Evolutionary conservation across 192 early-diverging fungal genomes (phyloP).

Genomic region (Coemansia sp.): DNA sequence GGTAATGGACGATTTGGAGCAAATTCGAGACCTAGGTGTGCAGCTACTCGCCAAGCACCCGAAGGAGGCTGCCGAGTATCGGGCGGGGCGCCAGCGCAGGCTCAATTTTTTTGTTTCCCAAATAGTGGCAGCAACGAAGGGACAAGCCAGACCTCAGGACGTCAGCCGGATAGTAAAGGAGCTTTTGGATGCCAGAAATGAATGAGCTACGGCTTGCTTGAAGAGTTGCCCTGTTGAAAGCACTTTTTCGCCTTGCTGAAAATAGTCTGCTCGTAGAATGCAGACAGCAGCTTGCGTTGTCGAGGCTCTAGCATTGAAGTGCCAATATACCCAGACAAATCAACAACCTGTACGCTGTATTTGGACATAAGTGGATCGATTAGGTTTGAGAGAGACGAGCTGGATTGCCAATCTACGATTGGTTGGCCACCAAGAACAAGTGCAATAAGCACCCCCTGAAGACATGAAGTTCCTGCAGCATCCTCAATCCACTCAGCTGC

Average conservation of each 20-base stretch:
- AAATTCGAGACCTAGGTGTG: slow-evolving; percentile 12
- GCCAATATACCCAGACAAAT: slow-evolving; percentile 29
- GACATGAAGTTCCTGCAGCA: not conserved
- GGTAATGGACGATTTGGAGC: slow-evolving; percentile 37
- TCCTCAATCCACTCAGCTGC: slow-evolving; percentile 48
- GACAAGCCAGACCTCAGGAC: slow-evolving; percentile 69
- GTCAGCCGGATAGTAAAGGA: slow-evolving; percentile 58
- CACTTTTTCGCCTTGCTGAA: not conserved
- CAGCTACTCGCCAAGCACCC: slow-evolving; percentile 24
- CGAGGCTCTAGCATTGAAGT: slow-evolving; percentile 2
- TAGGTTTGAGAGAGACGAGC: slow-evolving; percentile 2
- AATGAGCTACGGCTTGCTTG: not conserved
- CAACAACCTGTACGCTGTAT: slow-evolving; percentile 18
- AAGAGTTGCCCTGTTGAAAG: not conserved
- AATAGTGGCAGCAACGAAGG: slow-evolving; percentile 74
- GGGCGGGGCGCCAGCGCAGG: slow-evolving; percentile 62
- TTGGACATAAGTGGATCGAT: slow-evolving; percentile 23
- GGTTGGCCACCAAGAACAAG: slow-evolving; percentile 33
- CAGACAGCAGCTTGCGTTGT: slow-evolving; percentile 2
- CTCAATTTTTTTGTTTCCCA: slow-evolving; percentile 81
- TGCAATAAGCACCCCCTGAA: slow-evolving; percentile 20
- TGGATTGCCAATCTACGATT: slow-evolving; percentile 20
- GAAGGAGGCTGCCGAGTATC: slow-evolving; percentile 56
- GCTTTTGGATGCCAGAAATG: slow-evolving; percentile 5
- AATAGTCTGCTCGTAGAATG: slow-evolving; percentile 8